Evolutionary conservation across 768 basidiomycete genomes (phyloP), one percentile per base, ranked within the genome.

Genomic region (Lactarius hatsudake): DNA sequence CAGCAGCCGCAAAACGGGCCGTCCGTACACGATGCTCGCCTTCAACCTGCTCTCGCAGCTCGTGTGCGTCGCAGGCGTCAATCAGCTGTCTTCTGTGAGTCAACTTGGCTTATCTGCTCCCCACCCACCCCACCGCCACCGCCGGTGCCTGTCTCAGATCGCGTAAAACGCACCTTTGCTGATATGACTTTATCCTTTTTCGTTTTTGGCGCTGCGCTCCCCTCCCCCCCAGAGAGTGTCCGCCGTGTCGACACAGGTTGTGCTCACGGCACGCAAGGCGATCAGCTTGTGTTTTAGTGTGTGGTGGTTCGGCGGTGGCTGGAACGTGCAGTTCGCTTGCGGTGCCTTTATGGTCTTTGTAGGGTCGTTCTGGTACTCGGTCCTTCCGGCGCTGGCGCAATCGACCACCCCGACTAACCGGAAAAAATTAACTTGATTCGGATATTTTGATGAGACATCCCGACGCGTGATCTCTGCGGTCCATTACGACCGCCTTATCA

Each of bases 31-130:
- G 38, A 81, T 89, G 26, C 79, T 94, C 23, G 79, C 74, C 0
- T 77, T 81, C 26, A 94, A 94, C 73, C 81, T 93, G 23, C 66
- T 87, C 17, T 85, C 91, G 2, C 93, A 94, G 72, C 83, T 89
- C 2, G 76, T 90, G n/a, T 95, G 93, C 72, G 87, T 93, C 4
- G 85, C 89, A 0, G 91, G 91, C 26, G 93, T 93, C 42, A 94
- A 93, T 74, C 82, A 84, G 69, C 78, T 94, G 43, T 87, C 89
- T n/a, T 87, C 91, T 63, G 91, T 93, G 66, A 34, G 89, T 64
- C 5, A 3, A 43, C n/a, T n/a, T n/a, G n/a, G n/a, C n/a, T 5
- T 9, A 34, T 7, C 7, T 17, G 7, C 8, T 36, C 23, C 5
- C 34, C 38, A 12, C 34, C n/a, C 53, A 32, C 48, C 34, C n/a